Conservation (phyloP, 805 yeast species). For the Brettanomyces custersianus region DNA sequence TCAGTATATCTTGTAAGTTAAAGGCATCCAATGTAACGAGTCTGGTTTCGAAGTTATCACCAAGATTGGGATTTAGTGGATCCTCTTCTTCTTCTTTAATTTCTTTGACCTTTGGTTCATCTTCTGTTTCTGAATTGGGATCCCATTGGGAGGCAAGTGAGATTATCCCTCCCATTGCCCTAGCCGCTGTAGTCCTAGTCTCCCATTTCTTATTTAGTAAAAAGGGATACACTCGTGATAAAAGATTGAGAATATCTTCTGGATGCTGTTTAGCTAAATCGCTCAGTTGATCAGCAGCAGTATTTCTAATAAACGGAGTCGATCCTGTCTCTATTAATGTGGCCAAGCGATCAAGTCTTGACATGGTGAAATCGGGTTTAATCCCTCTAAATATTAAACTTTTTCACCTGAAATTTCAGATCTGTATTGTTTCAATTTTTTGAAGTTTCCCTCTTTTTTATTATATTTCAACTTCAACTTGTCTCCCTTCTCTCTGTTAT, state of each 20-base stretch:
- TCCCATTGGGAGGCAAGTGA: slow-evolving; percentile 75
- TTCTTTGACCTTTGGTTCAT: slow-evolving; percentile 11
- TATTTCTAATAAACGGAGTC: slow-evolving; percentile 83
- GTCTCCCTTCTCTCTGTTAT: too few relatives aligned
- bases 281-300: slow-evolving; percentile 95
- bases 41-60: slow-evolving; percentile 34
- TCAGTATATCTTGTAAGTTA: slow-evolving; percentile 38
- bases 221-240: slow-evolving; percentile 88
- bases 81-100: slow-evolving; percentile 8
- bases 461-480: too few relatives aligned
- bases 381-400: too few relatives aligned
- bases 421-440: too few relatives aligned
- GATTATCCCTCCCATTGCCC: slow-evolving; percentile 91
- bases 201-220: slow-evolving; percentile 86
- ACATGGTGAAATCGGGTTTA: too few relatives aligned
- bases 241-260: slow-evolving; percentile 73
- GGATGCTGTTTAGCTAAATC: slow-evolving; percentile 93
- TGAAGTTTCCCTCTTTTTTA: too few relatives aligned
- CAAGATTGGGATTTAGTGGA: slow-evolving; percentile 22
- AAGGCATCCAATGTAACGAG: slow-evolving; percentile 42
- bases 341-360: slow-evolving; percentile 28
- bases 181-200: slow-evolving; percentile 88
- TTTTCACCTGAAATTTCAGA: too few relatives aligned
- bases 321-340: slow-evolving; percentile 81
- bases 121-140: slow-evolving; percentile 42